These are phyloP conservation scores for Podospora didyma DNA, from an alignment of 495 filamentous ascomycete genomes.

Conservation along the genomic window DNA sequence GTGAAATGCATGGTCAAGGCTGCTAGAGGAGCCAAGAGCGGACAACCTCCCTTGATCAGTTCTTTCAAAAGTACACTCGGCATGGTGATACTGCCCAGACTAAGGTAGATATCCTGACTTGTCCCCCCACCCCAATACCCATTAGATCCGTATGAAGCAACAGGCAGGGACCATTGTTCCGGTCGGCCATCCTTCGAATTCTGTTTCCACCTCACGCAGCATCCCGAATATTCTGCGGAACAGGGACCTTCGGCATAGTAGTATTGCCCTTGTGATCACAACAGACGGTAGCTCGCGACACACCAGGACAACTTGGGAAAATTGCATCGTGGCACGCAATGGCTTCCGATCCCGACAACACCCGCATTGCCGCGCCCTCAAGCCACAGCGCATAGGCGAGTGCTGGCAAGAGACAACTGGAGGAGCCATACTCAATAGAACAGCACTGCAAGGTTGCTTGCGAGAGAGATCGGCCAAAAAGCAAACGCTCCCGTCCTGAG, in stretches of 20 bases:
- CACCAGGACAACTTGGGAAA: neutral
- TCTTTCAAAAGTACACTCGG: too few species aligned
- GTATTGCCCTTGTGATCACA: too few species aligned
- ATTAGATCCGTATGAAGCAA: too few species aligned
- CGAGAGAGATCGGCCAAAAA: neutral
- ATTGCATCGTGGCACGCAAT: neutral
- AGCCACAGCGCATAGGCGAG: neutral
- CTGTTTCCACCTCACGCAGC: too few species aligned
- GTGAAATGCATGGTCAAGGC: too few species aligned
- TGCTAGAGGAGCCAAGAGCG: too few species aligned
- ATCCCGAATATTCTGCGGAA: too few species aligned
- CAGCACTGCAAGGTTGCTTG: neutral
- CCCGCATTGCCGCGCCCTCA: neutral
- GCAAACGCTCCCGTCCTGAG: conserved; percentile 3
- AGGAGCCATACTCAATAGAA: neutral
- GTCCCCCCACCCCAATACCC: too few species aligned
- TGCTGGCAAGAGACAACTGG: neutral
- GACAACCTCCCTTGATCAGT: neutral
- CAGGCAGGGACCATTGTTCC: too few species aligned
- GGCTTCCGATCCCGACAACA: neutral
- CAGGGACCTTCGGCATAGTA: too few species aligned
- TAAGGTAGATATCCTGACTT: too few species aligned
- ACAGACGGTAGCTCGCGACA: neutral
- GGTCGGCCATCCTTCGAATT: too few species aligned
- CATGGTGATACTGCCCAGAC: neutral